Evolutionary conservation across 768 basidiomycete species (phyloP).

Genomic region (Lactarius sanguifluus): DNA sequence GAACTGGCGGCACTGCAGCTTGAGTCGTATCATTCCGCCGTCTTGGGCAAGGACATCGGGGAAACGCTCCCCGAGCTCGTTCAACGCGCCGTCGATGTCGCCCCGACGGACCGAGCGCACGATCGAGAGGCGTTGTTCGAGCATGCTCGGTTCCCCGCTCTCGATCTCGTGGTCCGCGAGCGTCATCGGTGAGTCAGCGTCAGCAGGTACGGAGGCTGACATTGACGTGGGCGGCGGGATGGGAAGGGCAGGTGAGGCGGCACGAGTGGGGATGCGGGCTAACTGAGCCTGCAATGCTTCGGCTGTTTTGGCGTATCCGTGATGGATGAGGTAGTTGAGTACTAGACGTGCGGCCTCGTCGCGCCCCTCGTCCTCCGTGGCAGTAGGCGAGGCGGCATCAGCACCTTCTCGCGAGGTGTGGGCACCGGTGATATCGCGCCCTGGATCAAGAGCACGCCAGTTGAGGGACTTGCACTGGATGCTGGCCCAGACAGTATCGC

Average conservation of each 20-base stretch:
- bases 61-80: conserved; percentile 54
- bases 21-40: conserved; percentile 72
- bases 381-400: conserved; percentile 45
- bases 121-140: conserved; percentile 67
- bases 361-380: conserved; percentile 40
- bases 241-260: conserved; percentile 26
- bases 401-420: conserved; percentile 33
- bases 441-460: conserved; percentile 39
- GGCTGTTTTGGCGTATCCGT: conserved; percentile 76
- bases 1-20: conserved; percentile 80
- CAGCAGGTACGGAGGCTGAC: conserved; percentile 25
- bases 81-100: conserved; percentile 67
- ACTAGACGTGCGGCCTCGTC: conserved; percentile 64
- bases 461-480: conserved; percentile 61
- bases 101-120: conserved; percentile 67
- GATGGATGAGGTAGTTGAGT: conserved; percentile 76
- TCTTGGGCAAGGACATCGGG: conserved; percentile 66
- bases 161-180: conserved; percentile 36
- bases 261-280: conserved; percentile 14
- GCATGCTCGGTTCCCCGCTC: conserved; percentile 42
- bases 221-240: conserved; percentile 25
- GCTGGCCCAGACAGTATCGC: conserved; percentile 62
- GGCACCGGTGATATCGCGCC: conserved; percentile 5
- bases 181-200: conserved; percentile 23
- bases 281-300: conserved; percentile 60